Conservation (phyloP, 768 basidiomycete species). For the Lactifluus subvellereus region DNA sequence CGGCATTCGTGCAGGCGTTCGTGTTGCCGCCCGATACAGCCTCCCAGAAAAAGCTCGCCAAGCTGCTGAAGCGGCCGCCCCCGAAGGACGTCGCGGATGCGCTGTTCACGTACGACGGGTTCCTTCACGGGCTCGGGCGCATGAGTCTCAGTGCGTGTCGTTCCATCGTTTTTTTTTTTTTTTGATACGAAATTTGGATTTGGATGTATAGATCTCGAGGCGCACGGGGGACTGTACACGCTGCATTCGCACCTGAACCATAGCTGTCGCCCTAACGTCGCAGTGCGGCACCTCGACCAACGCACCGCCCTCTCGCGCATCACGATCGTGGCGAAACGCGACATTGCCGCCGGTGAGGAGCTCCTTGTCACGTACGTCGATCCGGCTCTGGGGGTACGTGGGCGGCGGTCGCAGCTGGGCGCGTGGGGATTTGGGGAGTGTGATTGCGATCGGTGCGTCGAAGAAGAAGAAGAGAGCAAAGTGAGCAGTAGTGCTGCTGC, state of each 20-base stretch:
- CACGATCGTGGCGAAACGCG: conserved; percentile 59
- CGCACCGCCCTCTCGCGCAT: conserved; percentile 67
- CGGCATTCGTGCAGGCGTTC: conserved; percentile 56
- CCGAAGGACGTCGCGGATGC: conserved; percentile 46
- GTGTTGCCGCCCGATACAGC: conserved; percentile 43
- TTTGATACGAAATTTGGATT: not conserved
- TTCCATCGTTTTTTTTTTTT: not conserved
- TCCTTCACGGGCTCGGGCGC: conserved; percentile 63
- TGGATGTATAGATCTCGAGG: conserved; percentile 57
- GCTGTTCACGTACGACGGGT: conserved; percentile 73
- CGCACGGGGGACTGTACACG: conserved; percentile 80
- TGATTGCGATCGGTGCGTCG: conserved; percentile 57
- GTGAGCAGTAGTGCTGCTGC: not conserved
- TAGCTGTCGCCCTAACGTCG: conserved; percentile 71
- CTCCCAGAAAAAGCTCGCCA: conserved; percentile 54
- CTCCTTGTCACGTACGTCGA: conserved; percentile 75
- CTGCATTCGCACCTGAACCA: conserved; percentile 89
- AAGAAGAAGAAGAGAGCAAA: conserved; percentile 39
- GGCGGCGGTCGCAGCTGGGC: conserved; percentile 47
- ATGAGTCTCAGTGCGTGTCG: conserved; percentile 70
- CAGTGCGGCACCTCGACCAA: conserved; percentile 70
- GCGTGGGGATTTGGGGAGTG: conserved; percentile 78
- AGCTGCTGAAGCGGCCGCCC: conserved; percentile 45
- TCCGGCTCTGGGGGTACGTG: conserved; percentile 42
- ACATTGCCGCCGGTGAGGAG: conserved; percentile 68